Percentiles rank a stretch among this genome's conserved stretches.
Evolutionary conservation across 192 early-diverging fungal species (phyloP).

Genomic region (Umbelopsis isabellina): DNA sequence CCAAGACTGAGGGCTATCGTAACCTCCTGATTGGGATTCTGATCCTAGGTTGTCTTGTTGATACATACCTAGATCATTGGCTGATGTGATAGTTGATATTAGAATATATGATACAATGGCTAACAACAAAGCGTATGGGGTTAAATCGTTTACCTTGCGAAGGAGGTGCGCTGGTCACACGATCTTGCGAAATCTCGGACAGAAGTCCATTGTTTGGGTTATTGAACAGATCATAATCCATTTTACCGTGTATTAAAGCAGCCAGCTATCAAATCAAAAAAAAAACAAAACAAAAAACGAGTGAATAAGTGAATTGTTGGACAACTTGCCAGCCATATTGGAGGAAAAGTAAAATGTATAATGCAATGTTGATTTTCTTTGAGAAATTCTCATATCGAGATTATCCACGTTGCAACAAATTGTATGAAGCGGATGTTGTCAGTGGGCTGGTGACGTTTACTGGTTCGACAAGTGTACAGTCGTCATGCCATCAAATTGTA

Average conservation of each 20-base stretch:
- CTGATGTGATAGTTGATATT: background rate
- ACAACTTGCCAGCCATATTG: background rate
- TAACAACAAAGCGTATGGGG: background rate
- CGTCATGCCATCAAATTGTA: background rate
- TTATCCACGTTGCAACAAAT: too few relatives aligned
- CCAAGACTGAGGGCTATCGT: constrained; percentile 23
- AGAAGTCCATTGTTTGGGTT: background rate
- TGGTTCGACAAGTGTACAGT: too few relatives aligned
- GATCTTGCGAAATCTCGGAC: constrained; percentile 53
- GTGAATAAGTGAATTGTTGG: background rate
- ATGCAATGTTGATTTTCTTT: background rate
- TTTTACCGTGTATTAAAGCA: constrained; percentile 53
- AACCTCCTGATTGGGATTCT: background rate
- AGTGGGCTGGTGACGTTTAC: background rate
- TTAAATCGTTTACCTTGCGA: constrained; percentile 47
- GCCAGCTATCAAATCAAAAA: constrained; percentile 35
- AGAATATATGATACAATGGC: background rate
- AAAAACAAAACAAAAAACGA: background rate
- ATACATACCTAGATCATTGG: constrained; percentile 8
- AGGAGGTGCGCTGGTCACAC: constrained; percentile 79
- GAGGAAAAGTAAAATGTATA: background rate
- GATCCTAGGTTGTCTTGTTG: constrained; percentile 12
- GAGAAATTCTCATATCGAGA: too few relatives aligned
- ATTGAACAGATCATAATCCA: constrained; percentile 43
- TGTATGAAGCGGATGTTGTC: too few relatives aligned